These are phyloP conservation scores for Periconia macrospinosa DNA, from an alignment of 2,329 filamentous ascomycete species.

Conservation along the genomic window DNA sequence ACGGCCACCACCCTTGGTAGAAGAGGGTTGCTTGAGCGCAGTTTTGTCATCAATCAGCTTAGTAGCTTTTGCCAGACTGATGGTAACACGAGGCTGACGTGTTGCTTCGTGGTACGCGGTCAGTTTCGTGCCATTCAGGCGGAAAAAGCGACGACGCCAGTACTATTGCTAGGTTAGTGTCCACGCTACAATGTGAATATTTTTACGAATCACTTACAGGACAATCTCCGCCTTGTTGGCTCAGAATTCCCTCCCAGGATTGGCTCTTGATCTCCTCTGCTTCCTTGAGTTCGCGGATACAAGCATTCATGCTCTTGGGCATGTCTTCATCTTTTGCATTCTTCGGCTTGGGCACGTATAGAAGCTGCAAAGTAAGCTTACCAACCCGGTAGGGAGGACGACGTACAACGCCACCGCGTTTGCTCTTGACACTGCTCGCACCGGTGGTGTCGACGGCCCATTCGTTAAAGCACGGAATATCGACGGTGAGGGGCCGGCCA, in stretches of 20 bases:
- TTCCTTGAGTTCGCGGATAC: constrained; percentile 88
- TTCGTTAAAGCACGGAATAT: constrained; percentile 96
- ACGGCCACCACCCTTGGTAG: constrained; percentile 73
- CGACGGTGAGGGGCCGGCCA: constrained; percentile 82
- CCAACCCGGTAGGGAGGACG: constrained; percentile 95
- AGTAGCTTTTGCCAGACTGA: constrained; percentile 90
- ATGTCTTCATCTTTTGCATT: constrained; percentile 88
- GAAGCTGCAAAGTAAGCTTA: constrained; percentile 88
- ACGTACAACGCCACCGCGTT: constrained; percentile 73
- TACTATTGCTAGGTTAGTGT: constrained; percentile 59
- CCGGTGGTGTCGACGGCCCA: constrained; percentile 87
- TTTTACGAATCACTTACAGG: constrained; percentile 66
- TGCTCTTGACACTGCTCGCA: constrained; percentile 90
- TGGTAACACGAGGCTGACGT: constrained; percentile 91
- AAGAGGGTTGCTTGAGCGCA: constrained; percentile 77
- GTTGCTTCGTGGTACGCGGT: constrained; percentile 97
- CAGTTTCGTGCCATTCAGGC: constrained; percentile 84
- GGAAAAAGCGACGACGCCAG: constrained; percentile 98
- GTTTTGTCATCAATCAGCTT: constrained; percentile 92
- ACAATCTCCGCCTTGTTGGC: constrained; percentile 96
- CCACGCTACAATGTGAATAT: neutral
- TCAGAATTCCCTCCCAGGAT: constrained; percentile 85
- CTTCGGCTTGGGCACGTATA: constrained; percentile 93
- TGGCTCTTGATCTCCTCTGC: constrained; percentile 78
- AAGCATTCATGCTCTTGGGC: constrained; percentile 99